Percentiles rank a stretch among this genome's conserved stretches.
Evolutionary conservation across 1,139 yeast species (phyloP).

Genomic region (Saccharomyces hybrid): DNA sequence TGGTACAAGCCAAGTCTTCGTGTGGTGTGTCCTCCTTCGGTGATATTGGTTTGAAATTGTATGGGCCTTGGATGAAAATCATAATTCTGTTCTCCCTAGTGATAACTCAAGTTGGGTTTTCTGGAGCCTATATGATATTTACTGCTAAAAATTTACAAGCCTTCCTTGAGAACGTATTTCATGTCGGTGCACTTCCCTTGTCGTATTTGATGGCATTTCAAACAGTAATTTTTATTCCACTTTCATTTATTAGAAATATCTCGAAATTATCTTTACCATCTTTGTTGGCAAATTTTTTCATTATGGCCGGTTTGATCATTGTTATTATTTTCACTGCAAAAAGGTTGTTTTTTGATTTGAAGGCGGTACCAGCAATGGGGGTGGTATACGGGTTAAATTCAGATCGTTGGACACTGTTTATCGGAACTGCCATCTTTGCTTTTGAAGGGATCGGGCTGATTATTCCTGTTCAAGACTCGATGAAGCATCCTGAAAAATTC

Average conservation of each 20-base stretch:
- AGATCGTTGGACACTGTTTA: conserved; percentile 61
- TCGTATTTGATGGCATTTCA: conserved; percentile 45
- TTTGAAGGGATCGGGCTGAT: conserved; percentile 77
- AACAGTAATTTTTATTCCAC: conserved; percentile 52
- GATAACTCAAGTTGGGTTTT: conserved; percentile 67
- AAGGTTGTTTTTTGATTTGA: conserved; percentile 23
- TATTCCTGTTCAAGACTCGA: conserved; percentile 68
- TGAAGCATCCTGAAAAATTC: conserved; percentile 64
- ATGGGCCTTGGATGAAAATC: conserved; percentile 53
- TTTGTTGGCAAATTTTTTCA: conserved; percentile 57
- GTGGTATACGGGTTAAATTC: conserved; percentile 42
- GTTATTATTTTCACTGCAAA: conserved; percentile 49
- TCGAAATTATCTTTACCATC: conserved; percentile 64
- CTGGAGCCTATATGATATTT: conserved; percentile 67
- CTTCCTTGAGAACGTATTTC: conserved; percentile 43
- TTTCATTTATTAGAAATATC: conserved; percentile 63
- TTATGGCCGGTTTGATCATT: conserved; percentile 54
- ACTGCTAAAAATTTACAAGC: conserved; percentile 62
- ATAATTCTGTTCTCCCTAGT: conserved; percentile 55
- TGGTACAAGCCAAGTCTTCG: conserved; percentile 49
- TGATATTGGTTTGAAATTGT: conserved; percentile 57
- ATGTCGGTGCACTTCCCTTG: conserved; percentile 32
- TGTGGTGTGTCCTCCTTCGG: conserved; percentile 64
- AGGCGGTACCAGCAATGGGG: conserved; percentile 27
- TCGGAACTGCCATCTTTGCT: conserved; percentile 76